Evolutionary conservation across 768 basidiomycete species (phyloP), one percentile per base, ranked within the genome.

Genomic region (Tulasnella sp.): DNA sequence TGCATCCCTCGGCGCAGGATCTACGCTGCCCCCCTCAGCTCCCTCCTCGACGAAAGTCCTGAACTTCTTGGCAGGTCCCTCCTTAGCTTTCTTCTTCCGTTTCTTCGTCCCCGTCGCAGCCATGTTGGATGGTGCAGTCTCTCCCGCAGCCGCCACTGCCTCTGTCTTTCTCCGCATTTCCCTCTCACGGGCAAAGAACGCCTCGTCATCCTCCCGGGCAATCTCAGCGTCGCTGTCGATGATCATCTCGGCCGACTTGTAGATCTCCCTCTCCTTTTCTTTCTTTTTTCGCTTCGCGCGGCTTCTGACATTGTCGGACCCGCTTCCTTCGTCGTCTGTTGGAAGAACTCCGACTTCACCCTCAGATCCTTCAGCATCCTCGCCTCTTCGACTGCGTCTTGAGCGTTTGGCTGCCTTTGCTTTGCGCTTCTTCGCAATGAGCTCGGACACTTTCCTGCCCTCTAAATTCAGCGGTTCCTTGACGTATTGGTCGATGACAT

Each of bases 211-310:
- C 79, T 94, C 89, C 77, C 90, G 89, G 17, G 86, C 91, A 72
- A 87, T 87, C 79, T 93, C 92, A 71, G 83, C 89, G 76, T 97
- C 95, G 74, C 91, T 93, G 80, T 97, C 94, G 77, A 91, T 88
- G 78, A 96, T 94, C 78, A 95, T 92, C 79, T 92, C 90, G 11
- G 92, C 93, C 7, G 90, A 92, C 79, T 94, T 94, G 83, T 91
- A 95, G 73, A 83, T 82, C 81, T 88, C 85, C 78, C 86, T 86
- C 78, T 91, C 90, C 78, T 86, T 88, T 76, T 82, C 83, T 79
- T 85, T 87, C 79, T 83, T 77, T 77, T 80, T 75, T 81, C 81
- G 83, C 32, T 75, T 71, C 14, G 64, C 62, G 73, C 76, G 77
- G 79, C 75, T 77, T 78, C 72, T 79, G 72, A 12, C 35, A 59